phyloP scores from a whole-genome alignment of 176 grass and related monocot genomes.

The Bothriochloa decipiens region DNA sequence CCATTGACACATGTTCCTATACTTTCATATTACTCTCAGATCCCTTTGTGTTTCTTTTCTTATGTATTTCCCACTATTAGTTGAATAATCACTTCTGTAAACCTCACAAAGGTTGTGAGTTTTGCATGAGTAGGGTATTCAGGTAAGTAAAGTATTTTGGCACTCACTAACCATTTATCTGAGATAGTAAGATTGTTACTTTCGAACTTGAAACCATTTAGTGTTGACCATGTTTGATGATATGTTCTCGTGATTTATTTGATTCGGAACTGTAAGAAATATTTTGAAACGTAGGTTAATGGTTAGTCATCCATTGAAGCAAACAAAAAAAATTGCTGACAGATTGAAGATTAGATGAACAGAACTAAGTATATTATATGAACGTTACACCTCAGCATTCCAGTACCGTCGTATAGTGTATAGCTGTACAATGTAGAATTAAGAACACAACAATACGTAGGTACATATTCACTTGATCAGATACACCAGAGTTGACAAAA shows the following conservation, averaged over 20 bases:
- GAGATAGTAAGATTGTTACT: background rate
- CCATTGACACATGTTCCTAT: background rate
- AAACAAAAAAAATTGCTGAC: background rate
- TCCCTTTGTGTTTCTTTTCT: background rate
- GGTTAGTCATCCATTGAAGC: background rate
- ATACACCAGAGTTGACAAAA: conserved; percentile 27
- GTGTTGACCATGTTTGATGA: background rate
- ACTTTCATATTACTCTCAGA: background rate
- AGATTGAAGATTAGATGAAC: background rate
- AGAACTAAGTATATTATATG: background rate
- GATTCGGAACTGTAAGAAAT: background rate
- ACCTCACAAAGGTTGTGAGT: background rate
- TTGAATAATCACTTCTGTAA: background rate
- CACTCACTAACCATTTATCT: background rate
- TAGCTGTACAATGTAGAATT: conserved; percentile 12
- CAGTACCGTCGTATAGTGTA: conserved; percentile 30
- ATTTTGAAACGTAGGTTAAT: background rate
- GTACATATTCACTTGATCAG: conserved; percentile 35
- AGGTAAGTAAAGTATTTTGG: background rate
- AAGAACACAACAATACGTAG: conserved; percentile 20
- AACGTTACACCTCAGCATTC: conserved; percentile 27
- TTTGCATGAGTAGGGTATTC: background rate
- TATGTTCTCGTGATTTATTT: background rate
- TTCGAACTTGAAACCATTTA: background rate
- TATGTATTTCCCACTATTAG: background rate